Evolutionary conservation across 805 yeast genomes (phyloP).

Genomic region (Vanderwaltozyma verrucispora): DNA sequence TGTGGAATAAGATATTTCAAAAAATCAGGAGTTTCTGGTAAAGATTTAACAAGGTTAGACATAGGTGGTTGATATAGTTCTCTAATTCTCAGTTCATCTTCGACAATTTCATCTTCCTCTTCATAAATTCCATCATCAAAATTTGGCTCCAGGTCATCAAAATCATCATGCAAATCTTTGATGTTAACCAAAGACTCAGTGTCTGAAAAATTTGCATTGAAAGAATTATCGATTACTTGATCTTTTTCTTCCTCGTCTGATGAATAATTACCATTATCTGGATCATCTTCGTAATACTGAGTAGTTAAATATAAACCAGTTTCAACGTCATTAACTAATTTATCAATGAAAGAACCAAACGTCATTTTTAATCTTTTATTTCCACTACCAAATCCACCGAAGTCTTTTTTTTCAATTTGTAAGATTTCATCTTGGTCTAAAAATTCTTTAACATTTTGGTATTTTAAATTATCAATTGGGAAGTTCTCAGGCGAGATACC

Average conservation of each 20-base stretch:
- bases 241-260: slow-evolving; percentile 15
- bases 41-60: slow-evolving; percentile 30
- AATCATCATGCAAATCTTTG: slow-evolving; percentile 19
- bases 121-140: slow-evolving; percentile 9
- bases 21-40: slow-evolving; percentile 36
- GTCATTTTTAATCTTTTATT: slow-evolving; percentile 40
- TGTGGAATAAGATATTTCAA: slow-evolving; percentile 44
- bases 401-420: slow-evolving; percentile 47
- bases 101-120: slow-evolving; percentile 16
- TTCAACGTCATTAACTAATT: slow-evolving; percentile 31
- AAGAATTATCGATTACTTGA: slow-evolving; percentile 10
- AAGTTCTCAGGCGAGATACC: slow-evolving; percentile 30
- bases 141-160: slow-evolving; percentile 19
- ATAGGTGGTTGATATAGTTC: slow-evolving; percentile 57
- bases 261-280: slow-evolving; percentile 14
- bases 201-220: slow-evolving; percentile 12
- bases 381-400: slow-evolving; percentile 65
- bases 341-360: slow-evolving; percentile 34
- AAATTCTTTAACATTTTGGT: slow-evolving; percentile 29
- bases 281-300: slow-evolving; percentile 45
- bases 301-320: slow-evolving; percentile 53
- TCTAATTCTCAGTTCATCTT: slow-evolving; percentile 33
- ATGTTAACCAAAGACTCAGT: slow-evolving; percentile 12
- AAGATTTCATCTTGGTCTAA: slow-evolving; percentile 31
- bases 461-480: slow-evolving; percentile 26